Percentiles rank a stretch among this genome's conserved stretches.
Conservation (phyloP, 441 rosid genomes). For the Daphne laureola region DNA sequence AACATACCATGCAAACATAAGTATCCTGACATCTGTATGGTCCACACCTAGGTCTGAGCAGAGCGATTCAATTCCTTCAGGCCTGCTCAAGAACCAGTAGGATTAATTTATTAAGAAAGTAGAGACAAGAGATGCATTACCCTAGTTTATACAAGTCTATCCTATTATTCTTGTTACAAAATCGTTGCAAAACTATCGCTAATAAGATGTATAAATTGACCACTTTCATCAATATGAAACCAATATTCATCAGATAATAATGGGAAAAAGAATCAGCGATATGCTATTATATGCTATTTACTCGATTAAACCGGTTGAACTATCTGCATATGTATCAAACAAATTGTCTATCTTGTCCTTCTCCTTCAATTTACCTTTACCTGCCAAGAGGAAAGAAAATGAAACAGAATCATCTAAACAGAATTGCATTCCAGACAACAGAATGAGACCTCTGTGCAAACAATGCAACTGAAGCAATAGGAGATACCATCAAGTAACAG, state of each 20-base stretch:
- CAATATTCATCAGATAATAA: background rate
- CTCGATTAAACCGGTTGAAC: slow-evolving; percentile 35
- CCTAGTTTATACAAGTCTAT: background rate
- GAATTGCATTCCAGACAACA: slow-evolving; percentile 2
- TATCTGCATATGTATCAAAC: slow-evolving; percentile 34
- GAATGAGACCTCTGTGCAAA: background rate
- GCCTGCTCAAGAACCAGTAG: slow-evolving; percentile 29
- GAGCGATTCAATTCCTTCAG: slow-evolving; percentile 45
- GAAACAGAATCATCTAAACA: slow-evolving; percentile 5
- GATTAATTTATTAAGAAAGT: background rate
- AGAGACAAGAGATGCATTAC: slow-evolving; percentile 1
- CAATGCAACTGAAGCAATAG: background rate
- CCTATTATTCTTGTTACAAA: background rate
- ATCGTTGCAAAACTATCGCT: background rate
- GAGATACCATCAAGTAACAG: background rate
- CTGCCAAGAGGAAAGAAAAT: slow-evolving; percentile 13
- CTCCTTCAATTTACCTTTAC: slow-evolving; percentile 27
- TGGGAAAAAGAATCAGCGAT: background rate
- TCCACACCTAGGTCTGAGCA: slow-evolving; percentile 41
- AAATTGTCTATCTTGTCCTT: slow-evolving; percentile 22
- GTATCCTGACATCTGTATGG: slow-evolving; percentile 39
- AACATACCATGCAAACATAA: slow-evolving; percentile 54
- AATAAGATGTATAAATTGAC: too few relatives aligned
- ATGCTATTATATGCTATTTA: slow-evolving; percentile 16
- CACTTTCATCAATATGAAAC: background rate